A percentile compares a stretch with the other conserved stretches of the same genome.
phyloP scores from a whole-genome alignment of 768 basidiomycete species.

The Tricholoma matsutake region DNA sequence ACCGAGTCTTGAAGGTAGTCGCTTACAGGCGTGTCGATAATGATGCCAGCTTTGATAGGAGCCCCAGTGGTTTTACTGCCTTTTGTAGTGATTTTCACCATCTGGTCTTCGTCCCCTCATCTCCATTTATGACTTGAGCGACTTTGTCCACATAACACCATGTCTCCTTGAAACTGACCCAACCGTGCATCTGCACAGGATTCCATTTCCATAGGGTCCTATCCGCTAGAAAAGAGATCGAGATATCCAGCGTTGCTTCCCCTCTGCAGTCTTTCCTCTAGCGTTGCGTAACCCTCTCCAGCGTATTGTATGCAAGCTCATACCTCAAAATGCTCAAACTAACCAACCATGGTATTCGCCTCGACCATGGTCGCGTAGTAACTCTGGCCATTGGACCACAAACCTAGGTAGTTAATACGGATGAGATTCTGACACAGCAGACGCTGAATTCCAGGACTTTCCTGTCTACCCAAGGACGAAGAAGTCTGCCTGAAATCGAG shows the following conservation, averaged over 20 bases:
- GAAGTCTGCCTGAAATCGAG: conserved; percentile 80
- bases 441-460: conserved; percentile 24
- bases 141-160: neutral
- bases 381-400: conserved; percentile 85
- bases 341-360: conserved; percentile 63
- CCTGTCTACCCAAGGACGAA: conserved; percentile 83
- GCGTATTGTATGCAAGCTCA: neutral
- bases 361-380: conserved; percentile 37
- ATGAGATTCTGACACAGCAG: neutral
- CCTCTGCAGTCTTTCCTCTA: too few species aligned
- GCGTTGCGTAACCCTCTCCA: too few species aligned
- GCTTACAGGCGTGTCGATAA: neutral
- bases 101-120: neutral
- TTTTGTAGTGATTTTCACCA: neutral
- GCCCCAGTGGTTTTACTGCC: too few species aligned
- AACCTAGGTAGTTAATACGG: conserved; percentile 47
- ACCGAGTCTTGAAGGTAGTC: neutral
- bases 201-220: too few species aligned
- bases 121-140: neutral
- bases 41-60: neutral
- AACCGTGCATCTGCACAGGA: too few species aligned
- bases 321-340: conserved; percentile 39
- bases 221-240: too few species aligned
- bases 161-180: neutral
- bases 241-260: too few species aligned